These are phyloP conservation scores for Quercus wislizeni DNA, from an alignment of 306 rosid genomes.

Conservation along the genomic window DNA sequence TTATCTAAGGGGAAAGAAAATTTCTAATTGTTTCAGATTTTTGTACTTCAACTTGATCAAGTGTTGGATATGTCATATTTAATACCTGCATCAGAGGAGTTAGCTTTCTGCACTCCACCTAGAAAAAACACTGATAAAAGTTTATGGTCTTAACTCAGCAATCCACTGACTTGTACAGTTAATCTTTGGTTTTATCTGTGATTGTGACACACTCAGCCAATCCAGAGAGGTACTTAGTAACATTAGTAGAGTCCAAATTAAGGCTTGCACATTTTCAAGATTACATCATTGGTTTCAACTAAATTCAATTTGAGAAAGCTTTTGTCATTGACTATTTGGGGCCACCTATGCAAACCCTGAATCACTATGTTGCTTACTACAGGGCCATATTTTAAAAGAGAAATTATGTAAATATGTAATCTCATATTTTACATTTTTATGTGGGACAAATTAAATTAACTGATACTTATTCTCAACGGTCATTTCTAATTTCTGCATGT, in stretches of 20 bases:
- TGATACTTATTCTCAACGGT: constrained; percentile 2
- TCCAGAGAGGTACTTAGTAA: background rate
- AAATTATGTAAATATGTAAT: background rate
- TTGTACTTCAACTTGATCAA: background rate
- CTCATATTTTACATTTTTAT: background rate
- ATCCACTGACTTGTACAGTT: background rate
- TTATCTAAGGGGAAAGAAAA: background rate
- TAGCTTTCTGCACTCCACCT: background rate
- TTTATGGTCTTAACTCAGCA: background rate
- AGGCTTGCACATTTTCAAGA: constrained; percentile 1
- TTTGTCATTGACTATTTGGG: background rate
- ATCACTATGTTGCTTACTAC: background rate
- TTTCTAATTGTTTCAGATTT: background rate
- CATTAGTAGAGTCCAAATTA: background rate
- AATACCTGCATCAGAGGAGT: background rate
- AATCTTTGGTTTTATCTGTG: background rate
- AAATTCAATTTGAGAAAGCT: background rate
- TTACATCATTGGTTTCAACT: background rate
- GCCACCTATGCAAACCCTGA: background rate
- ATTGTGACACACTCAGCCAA: background rate
- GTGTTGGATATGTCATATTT: background rate
- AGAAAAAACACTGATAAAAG: background rate
- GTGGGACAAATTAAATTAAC: background rate
- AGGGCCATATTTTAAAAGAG: background rate
- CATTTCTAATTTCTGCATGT: background rate